Evolutionary conservation across 345 rosid genomes (phyloP), one percentile per base, ranked within the genome.

Genomic region (Syzygium aromaticum): DNA sequence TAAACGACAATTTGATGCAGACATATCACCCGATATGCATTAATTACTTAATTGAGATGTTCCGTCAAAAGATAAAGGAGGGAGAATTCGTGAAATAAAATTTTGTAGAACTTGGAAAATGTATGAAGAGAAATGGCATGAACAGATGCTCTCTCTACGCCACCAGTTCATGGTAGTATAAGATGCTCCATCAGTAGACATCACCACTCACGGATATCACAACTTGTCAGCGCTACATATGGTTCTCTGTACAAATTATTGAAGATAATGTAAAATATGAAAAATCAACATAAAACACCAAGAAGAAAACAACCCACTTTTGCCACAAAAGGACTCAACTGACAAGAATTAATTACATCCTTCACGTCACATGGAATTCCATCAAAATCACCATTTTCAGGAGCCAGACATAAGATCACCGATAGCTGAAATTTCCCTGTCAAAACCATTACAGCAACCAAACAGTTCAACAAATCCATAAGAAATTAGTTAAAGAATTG

Each of bases 291-390:
- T 28, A 6, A 23, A 38, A 87, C 38, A 22, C 28, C 73, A 88
- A 86, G 51, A 90, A 90, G 77, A 87, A 86, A 85, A 88, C 51
- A 88, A 93, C 98, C 89, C 91, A 95, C 96, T 93, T 97, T 87
- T 86, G 95, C 89, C 84, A 93, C 87, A 91, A 95, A 95, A 91
- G 96, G 94, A 94, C 94, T 91, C 95, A 97, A 94, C 91, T 94
- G 94, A 91, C 93, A 91, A 85, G 95, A 92, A 87, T 90, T 87
- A 23, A 94, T 88, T 54, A 97, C 92, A 86, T 94, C 94, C 85
- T 88, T 91, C 78, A 96, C 87, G 87, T 91, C 92, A n/a, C 59
- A 85, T 21, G 95, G 93, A 73, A 94, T 84, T 91, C 49, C 87
- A 52, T 87, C 87, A 28, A 87, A 85, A 84, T 86, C 53, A 28